phyloP scores from a whole-genome alignment of 2,329 filamentous ascomycete species.

The Whalleya microplaca region DNA sequence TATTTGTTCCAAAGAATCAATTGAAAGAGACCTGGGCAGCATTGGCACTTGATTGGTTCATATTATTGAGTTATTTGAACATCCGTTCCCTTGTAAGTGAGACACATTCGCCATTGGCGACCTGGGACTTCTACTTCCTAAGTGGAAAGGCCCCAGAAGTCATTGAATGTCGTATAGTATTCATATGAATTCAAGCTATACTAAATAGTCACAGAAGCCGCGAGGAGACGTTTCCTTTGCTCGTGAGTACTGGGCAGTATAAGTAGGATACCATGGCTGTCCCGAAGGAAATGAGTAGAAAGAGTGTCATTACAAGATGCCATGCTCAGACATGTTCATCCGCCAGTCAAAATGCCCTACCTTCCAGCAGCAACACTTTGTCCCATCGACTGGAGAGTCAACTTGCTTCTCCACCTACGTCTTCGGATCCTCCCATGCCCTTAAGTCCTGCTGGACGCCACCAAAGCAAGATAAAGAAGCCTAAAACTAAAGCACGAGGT shows the following conservation, averaged over 20 bases:
- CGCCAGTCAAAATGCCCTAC: background rate
- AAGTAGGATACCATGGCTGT: no score
- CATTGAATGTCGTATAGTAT: background rate
- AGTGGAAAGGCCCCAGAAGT: background rate
- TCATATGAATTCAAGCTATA: no score
- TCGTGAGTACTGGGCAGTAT: no score
- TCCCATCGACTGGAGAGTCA: background rate
- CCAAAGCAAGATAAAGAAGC: background rate
- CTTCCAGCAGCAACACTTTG: background rate
- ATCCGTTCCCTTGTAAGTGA: background rate
- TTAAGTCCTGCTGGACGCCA: slow-evolving; percentile 1
- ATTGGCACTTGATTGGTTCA: background rate
- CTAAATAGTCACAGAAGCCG: no score
- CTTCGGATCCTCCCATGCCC: slow-evolving; percentile 1
- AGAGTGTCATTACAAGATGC: no score
- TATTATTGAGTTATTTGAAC: background rate
- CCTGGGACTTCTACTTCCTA: background rate
- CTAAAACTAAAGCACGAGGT: background rate
- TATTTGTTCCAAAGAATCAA: background rate
- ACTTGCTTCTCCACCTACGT: slow-evolving; percentile 13
- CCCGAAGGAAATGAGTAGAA: no score
- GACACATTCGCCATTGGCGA: background rate
- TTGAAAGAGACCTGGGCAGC: background rate
- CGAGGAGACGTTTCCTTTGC: no score
- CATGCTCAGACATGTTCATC: background rate